Evolutionary conservation across 2,329 filamentous ascomycete species (phyloP).

Genomic region (Fusarium caatingaense): DNA sequence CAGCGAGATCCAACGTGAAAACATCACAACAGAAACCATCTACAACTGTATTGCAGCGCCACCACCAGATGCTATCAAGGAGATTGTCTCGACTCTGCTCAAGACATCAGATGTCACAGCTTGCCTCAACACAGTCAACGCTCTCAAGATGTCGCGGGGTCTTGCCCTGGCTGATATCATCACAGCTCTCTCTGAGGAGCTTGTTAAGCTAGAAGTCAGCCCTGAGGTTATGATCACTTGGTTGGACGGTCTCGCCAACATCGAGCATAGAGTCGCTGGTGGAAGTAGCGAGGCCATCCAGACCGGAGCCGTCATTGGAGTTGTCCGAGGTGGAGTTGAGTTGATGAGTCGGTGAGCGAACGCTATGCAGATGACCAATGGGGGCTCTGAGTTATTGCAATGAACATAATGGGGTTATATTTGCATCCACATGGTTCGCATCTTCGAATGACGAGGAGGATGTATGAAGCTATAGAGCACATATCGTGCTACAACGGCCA

Average conservation of each 20-base stretch:
- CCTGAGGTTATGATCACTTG: constrained; percentile 89
- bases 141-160: constrained; percentile 85
- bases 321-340: constrained; percentile 87
- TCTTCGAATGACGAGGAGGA: background rate
- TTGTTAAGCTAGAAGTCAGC: constrained; percentile 84
- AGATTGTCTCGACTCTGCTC: constrained; percentile 86
- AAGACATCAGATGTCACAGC: constrained; percentile 88
- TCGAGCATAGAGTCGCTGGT: constrained; percentile 90
- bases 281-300: constrained; percentile 90
- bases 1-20: constrained; percentile 77
- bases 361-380: background rate
- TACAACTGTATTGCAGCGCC: constrained; percentile 98
- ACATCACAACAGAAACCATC: constrained; percentile 89
- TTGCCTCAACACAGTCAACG: constrained; percentile 88
- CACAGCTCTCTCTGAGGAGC: constrained; percentile 83
- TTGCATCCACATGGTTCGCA: background rate
- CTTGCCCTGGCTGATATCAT: constrained; percentile 94
- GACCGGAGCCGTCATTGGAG: constrained; percentile 91
- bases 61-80: constrained; percentile 86
- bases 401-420: background rate
- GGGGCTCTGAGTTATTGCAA: background rate
- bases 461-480: background rate
- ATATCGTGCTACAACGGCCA: background rate
- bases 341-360: constrained; percentile 59
- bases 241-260: constrained; percentile 90